Conservation (phyloP, 2,329 filamentous ascomycete genomes). For the Hypoxylon sp. region DNA sequence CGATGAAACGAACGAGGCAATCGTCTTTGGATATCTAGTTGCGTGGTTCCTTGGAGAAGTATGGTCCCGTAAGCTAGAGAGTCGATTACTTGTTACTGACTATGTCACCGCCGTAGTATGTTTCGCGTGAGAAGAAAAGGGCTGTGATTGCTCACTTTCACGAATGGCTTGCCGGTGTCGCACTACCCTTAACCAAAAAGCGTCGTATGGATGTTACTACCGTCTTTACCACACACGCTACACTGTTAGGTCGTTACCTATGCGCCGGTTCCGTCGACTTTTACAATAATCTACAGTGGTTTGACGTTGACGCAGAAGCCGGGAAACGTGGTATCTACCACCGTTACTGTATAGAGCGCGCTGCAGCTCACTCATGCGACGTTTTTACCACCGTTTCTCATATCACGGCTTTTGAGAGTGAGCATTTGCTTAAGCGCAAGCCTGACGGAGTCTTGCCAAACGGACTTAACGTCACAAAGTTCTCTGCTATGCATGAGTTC, state of each 20-base stretch:
- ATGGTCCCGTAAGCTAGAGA: conserved; percentile 42
- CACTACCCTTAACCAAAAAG: conserved; percentile 89
- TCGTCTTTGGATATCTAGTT: conserved; percentile 96
- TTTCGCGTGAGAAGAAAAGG: conserved; percentile 88
- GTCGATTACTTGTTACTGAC: conserved; percentile 23
- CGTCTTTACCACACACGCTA: conserved; percentile 98
- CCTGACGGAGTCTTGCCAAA: conserved; percentile 97
- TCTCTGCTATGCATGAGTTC: conserved; percentile 98
- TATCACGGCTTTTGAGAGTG: conserved; percentile 97
- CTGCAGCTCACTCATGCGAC: conserved; percentile 88
- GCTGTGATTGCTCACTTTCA: conserved; percentile 98
- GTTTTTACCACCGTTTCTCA: conserved; percentile 99
- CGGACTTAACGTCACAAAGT: conserved; percentile 97
- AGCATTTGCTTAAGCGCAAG: conserved; percentile 96
- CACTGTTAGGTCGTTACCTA: conserved; percentile 91
- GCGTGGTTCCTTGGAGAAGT: conserved; percentile 99
- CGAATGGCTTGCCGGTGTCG: conserved; percentile 97
- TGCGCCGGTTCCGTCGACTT: conserved; percentile 98
- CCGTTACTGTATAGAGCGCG: conserved; percentile 96
- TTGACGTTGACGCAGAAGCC: conserved; percentile 95
- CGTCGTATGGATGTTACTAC: conserved; percentile 95
- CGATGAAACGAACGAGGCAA: conserved; percentile 95
- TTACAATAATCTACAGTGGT: conserved; percentile 98
- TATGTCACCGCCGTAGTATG: conserved; percentile 69
- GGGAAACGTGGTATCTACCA: conserved; percentile 99